Percentiles rank a stretch among this genome's conserved stretches.
Evolutionary conservation across 176 grass and related monocot genomes (phyloP).

Genomic region (Leersia perrieri): DNA sequence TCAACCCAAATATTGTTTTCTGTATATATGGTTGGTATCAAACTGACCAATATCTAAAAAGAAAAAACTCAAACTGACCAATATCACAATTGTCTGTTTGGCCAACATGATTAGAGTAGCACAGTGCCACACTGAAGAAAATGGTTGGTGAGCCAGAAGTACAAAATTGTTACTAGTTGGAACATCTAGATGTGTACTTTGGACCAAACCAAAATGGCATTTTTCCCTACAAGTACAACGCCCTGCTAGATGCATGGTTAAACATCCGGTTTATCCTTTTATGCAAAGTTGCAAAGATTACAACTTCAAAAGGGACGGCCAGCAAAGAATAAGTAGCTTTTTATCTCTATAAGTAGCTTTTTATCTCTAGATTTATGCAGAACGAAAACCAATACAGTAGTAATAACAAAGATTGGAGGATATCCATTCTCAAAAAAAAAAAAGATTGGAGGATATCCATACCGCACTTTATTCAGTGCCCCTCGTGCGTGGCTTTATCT

Average conservation of each 20-base stretch:
- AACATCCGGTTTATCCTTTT: neutral
- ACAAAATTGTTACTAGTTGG: neutral
- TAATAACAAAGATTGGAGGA: neutral
- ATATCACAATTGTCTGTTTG: constrained; percentile 13
- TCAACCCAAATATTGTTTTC: neutral
- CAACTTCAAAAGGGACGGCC: no score
- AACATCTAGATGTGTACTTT: neutral
- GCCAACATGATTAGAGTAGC: neutral
- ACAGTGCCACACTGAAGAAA: neutral
- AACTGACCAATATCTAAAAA: neutral
- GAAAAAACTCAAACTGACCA: no score
- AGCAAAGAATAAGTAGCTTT: no score
- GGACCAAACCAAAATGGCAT: neutral
- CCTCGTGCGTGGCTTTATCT: neutral
- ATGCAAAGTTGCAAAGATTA: neutral
- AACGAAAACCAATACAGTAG: no score
- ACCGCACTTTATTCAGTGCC: no score
- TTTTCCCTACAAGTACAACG: neutral
- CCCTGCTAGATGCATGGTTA: neutral
- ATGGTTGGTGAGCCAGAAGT: neutral
- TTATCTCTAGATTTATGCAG: neutral
- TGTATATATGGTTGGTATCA: constrained; percentile 33
- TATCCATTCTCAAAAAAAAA: no score
- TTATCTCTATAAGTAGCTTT: no score
- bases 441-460: neutral